Percentiles rank a stretch among this genome's conserved stretches.
phyloP scores from a whole-genome alignment of 129 eudicot species.

The Saposhnikovia divaricata region DNA sequence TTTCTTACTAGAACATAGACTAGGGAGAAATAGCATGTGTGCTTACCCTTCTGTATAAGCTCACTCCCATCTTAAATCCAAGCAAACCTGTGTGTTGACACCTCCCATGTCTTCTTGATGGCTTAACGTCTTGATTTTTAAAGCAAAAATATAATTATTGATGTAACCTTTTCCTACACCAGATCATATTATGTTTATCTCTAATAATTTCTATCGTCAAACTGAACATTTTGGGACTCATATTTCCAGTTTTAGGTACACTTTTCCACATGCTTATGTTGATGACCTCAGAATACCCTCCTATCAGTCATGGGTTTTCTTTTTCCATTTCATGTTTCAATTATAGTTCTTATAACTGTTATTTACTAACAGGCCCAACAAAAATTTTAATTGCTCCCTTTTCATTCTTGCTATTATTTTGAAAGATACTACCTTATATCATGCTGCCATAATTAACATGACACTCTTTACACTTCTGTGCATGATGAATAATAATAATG shows the following conservation, averaged over 20 bases:
- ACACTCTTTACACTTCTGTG: neutral
- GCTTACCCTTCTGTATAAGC: neutral
- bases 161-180: neutral
- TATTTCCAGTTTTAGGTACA: neutral
- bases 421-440: neutral
- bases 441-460: neutral
- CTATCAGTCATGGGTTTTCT: neutral
- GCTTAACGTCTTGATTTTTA: neutral
- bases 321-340: neutral
- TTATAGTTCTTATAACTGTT: neutral
- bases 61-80: neutral
- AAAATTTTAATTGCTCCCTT: neutral
- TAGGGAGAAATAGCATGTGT: neutral
- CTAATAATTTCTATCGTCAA: neutral
- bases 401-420: neutral
- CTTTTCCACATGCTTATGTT: neutral
- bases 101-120: neutral
- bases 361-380: neutral
- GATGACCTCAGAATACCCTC: neutral
- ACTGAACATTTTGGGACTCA: neutral
- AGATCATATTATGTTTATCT: neutral
- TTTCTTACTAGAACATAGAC: neutral
- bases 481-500: neutral
- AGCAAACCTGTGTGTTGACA: neutral
- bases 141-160: neutral